These are phyloP conservation scores for Boletellus sp. DNA, from an alignment of 1,284 basidiomycete genomes.

Conservation along the genomic window DNA sequence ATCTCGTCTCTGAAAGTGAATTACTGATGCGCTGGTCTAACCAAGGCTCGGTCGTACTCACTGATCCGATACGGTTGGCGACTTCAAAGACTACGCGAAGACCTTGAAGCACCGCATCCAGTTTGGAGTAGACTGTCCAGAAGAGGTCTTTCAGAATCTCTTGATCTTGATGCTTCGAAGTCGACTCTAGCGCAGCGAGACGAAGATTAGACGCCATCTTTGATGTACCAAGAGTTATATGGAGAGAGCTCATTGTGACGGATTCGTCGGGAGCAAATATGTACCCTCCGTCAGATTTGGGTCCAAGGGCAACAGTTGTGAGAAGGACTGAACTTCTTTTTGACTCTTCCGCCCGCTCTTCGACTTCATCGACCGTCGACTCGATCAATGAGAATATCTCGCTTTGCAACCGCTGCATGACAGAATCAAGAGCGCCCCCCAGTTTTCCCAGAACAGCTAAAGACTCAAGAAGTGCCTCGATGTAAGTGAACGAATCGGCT, in stretches of 20 bases:
- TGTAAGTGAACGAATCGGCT: slow-evolving; percentile 89
- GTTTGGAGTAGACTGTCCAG: slow-evolving; percentile 96
- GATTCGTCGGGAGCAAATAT: slow-evolving; percentile 43
- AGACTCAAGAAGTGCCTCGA: slow-evolving; percentile 92
- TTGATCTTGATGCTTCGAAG: slow-evolving; percentile 72
- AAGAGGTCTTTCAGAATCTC: slow-evolving; percentile 91
- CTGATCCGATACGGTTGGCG: slow-evolving; percentile 81
- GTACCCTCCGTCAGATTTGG: slow-evolving; percentile 48
- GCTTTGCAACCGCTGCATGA: slow-evolving; percentile 79
- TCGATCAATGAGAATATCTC: slow-evolving; percentile 91
- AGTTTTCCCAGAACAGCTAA: slow-evolving; percentile 89
- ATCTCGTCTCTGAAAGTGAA: slow-evolving; percentile 64
- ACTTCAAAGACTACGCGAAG: slow-evolving; percentile 92
- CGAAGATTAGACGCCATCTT: slow-evolving; percentile 55
- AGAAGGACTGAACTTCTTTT: slow-evolving; percentile 51
- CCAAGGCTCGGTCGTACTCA: slow-evolving; percentile 39
- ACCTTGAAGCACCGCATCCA: slow-evolving; percentile 94
- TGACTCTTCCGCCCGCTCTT: slow-evolving; percentile 78
- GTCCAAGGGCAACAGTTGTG: slow-evolving; percentile 22
- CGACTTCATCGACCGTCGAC: slow-evolving; percentile 85
- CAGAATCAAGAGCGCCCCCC: slow-evolving; percentile 78
- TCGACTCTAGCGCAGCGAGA: slow-evolving; percentile 75
- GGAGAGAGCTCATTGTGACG: slow-evolving; percentile 10
- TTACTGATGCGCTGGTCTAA: neutral
- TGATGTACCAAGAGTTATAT: slow-evolving; percentile 13